Evolutionary conservation across 495 filamentous ascomycete genomes (phyloP), one percentile per base, ranked within the genome.

Genomic region (Daldinia vernicosa): DNA sequence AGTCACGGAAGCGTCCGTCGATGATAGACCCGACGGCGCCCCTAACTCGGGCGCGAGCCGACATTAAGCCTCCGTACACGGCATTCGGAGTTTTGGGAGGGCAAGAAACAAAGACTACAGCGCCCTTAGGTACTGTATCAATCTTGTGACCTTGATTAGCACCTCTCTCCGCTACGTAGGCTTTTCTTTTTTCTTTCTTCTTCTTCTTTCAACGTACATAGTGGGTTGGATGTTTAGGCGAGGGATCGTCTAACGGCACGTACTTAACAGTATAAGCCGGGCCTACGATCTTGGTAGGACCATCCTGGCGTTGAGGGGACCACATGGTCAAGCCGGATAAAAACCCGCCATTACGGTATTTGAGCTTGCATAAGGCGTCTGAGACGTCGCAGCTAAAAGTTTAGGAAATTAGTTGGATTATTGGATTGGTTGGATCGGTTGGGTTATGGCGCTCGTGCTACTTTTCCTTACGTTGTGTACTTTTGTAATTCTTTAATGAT

Each of bases 51-150:
- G 88, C 88, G 14, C 87, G 79, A 0, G 80, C 82, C 24, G 82
- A 84, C 87, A 90, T 89, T 9, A 90, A 77, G 1, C 88, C 86
- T 24, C 88, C 88, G 68, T 85, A 90, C 26, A 85, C 82, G 11
- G 87, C 87, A 55, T 87, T 89, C 40, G 84, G 79, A 27, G 81
- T 80, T 15, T 76, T 78, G 12, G 82, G 77, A 1, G 86, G 85
- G 54, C 83, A 83, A 4, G 87, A 88, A 19, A 89, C 83, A 67
- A 89, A 88, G 12, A 89, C 71, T 0, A 89, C 81, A 12, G 82
- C 80, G 22, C 81, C 83, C 3, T 78, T 53, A 6, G 86, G 86
- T 24, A 89, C 80, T 0, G 79, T 72, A 68, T 89, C 87, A 64
- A 86, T 87, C 86, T 87, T 63, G 50, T n/a, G 24, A 66, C 66